Conservation (phyloP, 495 filamentous ascomycete genomes). For the Lasiosphaeria hispida region DNA sequence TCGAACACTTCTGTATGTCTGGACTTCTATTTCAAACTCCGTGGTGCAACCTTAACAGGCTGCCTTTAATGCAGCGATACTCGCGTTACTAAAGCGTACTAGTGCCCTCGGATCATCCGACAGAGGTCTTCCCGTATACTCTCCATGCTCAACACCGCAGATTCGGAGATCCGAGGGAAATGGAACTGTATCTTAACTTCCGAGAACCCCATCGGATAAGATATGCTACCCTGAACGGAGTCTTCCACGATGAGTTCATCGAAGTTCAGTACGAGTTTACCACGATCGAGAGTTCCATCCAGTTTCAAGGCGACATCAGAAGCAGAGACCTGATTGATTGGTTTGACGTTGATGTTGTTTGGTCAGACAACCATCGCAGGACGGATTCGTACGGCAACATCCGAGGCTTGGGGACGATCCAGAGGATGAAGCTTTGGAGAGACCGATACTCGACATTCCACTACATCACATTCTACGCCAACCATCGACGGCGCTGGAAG, state of each 20-base stretch:
- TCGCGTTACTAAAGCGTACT: conserved; percentile 9
- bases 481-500: conserved; percentile 33
- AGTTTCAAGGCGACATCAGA: conserved; percentile 35
- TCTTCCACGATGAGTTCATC: conserved; percentile 34
- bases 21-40: no score
- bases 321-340: conserved; percentile 34
- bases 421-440: conserved; percentile 38
- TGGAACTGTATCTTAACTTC: conserved; percentile 36
- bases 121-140: conserved; percentile 31
- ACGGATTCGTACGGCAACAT: conserved; percentile 36
- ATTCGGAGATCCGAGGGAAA: conserved; percentile 33
- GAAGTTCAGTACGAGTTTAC: conserved; percentile 40
- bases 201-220: conserved; percentile 33
- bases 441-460: conserved; percentile 35
- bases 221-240: conserved; percentile 29
- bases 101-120: conserved; percentile 35
- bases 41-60: not conserved
- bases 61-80: not conserved
- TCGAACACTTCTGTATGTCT: conserved; percentile 39
- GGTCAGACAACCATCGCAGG: conserved; percentile 33
- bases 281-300: conserved; percentile 32
- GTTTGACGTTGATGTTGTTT: conserved; percentile 38
- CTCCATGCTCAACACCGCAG: conserved; percentile 36
- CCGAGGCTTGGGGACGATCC: conserved; percentile 35
- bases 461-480: conserved; percentile 35